Evolutionary conservation across 108 stramenopile species (phyloP), one percentile per base, ranked within the genome.

Genomic region (Fragilariopsis cylindrus): DNA sequence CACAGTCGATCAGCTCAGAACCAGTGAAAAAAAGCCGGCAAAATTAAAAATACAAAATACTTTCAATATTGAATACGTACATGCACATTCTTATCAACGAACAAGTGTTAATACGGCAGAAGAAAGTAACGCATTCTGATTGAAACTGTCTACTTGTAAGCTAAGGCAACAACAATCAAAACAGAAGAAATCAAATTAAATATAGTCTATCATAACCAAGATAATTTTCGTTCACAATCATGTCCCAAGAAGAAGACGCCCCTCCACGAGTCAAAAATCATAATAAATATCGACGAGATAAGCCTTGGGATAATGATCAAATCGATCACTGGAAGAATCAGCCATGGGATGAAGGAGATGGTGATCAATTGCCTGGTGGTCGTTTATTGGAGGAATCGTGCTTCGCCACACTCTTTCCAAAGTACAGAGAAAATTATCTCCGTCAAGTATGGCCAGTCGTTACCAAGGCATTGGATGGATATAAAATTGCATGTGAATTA

Each of bases 391-490:
- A 99, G 88, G 98, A 99, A 84, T 96, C 95, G 18, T 88, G 84
- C 71, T 99, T 99, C 76, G 99, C 99, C 30, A 99, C 98, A 13
- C 91, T 99, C 46, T 99, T 99, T 79, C 99, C 99, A 43, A 96
- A 97, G 73, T 99, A 99, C 74, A 87, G 99, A 43, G 99, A 99
- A 85, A 90, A 92, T 69, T 99, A 99, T 76, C 84, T 99, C 40
- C 86, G 98, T 43, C 97, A 99, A 81, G 90, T 97, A 7, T 99
- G 99, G 99, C 97, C 98, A 1, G 78, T 97, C 13, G 91, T 99
- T 47, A 99, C 99, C 6, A 86, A 85, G 41, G 81, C 92, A 15
- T 85, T 99, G 44, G 97, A 98, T 82, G 78, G 72, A 39, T 53
- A 78, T 42, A 85, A 84, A 55, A 84, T 96, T 63, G 84, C 90